Evolutionary conservation across 208 protist species (phyloP).

Genomic region (Leishmania mexicana): DNA sequence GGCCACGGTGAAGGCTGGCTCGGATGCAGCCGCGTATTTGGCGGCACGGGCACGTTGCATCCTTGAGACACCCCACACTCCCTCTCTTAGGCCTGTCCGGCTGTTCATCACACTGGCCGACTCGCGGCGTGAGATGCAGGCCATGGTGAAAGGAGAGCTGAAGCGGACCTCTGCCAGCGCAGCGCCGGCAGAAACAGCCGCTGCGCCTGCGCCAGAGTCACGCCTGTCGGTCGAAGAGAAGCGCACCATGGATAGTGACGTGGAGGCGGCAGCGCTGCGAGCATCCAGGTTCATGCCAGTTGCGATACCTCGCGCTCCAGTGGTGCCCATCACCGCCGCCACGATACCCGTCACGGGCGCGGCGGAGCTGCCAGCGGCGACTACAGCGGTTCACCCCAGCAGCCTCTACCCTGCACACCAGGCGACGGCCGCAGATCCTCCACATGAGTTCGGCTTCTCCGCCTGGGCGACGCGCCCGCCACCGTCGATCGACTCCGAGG

Average conservation of each 20-base stretch:
- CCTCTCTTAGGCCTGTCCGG: slow-evolving; percentile 30
- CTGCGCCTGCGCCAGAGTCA: neutral
- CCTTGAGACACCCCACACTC: slow-evolving; percentile 21
- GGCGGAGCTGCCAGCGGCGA: neutral
- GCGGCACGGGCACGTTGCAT: slow-evolving; percentile 17
- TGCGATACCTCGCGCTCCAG: slow-evolving; percentile 52
- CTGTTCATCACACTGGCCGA: slow-evolving; percentile 48
- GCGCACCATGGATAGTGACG: slow-evolving; percentile 35
- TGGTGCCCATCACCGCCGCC: slow-evolving; percentile 22
- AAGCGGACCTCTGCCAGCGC: neutral
- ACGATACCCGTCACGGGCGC: slow-evolving; percentile 6
- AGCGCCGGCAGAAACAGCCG: neutral
- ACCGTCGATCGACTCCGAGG: slow-evolving; percentile 26
- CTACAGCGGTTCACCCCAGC: neutral
- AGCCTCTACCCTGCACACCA: neutral
- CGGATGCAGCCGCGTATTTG: slow-evolving; percentile 22
- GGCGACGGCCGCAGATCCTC: neutral
- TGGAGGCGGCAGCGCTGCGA: slow-evolving; percentile 53
- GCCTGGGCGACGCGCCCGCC: slow-evolving; percentile 26
- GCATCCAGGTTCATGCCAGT: slow-evolving; percentile 50
- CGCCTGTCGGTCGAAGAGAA: slow-evolving; percentile 12
- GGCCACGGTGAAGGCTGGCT: slow-evolving; percentile 21
- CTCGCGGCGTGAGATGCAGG: slow-evolving; percentile 27
- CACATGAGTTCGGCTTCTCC: slow-evolving; percentile 6
- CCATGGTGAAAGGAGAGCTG: slow-evolving; percentile 32